Percentiles rank a stretch among this genome's conserved stretches.
phyloP scores from a whole-genome alignment of 2,329 filamentous ascomycete genomes.

The Periconia sp. region DNA sequence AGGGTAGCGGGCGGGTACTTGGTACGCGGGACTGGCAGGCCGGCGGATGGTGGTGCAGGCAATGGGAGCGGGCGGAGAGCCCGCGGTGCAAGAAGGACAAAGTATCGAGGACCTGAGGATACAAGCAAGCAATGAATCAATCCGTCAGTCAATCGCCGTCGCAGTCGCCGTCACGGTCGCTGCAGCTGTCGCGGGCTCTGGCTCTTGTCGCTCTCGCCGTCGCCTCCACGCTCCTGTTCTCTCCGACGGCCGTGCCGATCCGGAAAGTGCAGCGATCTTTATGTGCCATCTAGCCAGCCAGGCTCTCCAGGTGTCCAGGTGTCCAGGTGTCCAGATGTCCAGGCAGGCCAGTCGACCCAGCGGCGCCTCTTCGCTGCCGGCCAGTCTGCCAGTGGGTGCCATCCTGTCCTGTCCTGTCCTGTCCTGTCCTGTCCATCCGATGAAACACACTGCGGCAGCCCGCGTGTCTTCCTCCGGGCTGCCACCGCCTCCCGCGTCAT shows the following conservation, averaged over 20 bases:
- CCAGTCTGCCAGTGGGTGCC: constrained; percentile 1
- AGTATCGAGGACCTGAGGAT: not conserved
- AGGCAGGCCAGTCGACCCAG: not conserved
- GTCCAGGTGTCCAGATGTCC: not conserved
- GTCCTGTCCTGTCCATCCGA: constrained; percentile 7
- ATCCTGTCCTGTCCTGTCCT: constrained; percentile 8
- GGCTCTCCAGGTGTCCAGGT: no score
- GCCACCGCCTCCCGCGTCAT: constrained; percentile 25
- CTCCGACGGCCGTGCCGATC: no score
- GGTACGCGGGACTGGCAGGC: not conserved
- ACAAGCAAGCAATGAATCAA: not conserved
- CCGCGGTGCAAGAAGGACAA: not conserved
- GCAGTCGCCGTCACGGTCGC: no score
- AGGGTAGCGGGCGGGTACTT: no score
- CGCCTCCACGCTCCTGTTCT: no score
- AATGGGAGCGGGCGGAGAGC: no score
- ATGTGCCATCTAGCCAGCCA: no score
- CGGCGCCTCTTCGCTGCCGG: not conserved
- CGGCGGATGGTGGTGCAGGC: no score
- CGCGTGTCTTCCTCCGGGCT: constrained; percentile 14
- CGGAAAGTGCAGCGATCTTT: no score
- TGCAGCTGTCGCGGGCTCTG: no score
- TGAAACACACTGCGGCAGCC: constrained; percentile 16
- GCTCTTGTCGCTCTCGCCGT: no score
- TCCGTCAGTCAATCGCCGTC: no score